A percentile compares a stretch with the other conserved stretches of the same genome.
Conservation (phyloP, 2,329 filamentous ascomycete genomes). For the Sphaerostilbella broomeana region DNA sequence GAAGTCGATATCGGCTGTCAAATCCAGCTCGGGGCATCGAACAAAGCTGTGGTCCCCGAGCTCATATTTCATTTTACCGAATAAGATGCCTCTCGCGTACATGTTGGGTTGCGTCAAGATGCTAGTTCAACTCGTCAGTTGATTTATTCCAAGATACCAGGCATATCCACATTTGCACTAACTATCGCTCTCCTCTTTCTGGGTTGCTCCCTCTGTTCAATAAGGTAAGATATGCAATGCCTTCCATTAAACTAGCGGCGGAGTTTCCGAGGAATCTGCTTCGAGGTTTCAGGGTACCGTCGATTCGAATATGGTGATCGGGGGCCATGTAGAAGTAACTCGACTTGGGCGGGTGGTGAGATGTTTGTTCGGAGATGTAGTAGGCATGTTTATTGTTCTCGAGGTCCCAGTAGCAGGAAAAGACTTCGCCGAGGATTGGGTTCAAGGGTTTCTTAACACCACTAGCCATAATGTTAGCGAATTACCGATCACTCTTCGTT, state of each 20-base stretch:
- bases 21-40: slow-evolving; percentile 77
- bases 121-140: slow-evolving; percentile 36
- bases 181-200: slow-evolving; percentile 78
- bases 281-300: slow-evolving; percentile 88
- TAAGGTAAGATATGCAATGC: slow-evolving; percentile 78
- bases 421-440: slow-evolving; percentile 90
- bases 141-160: slow-evolving; percentile 9
- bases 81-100: slow-evolving; percentile 94
- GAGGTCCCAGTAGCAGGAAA: slow-evolving; percentile 93
- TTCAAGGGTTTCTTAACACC: slow-evolving; percentile 98
- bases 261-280: slow-evolving; percentile 97
- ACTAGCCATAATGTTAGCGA: slow-evolving; percentile 40
- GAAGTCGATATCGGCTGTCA: slow-evolving; percentile 91
- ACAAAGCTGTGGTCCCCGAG: slow-evolving; percentile 94
- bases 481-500: slow-evolving; percentile 3
- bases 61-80: slow-evolving; percentile 99
- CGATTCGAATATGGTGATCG: slow-evolving; percentile 87
- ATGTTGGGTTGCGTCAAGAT: slow-evolving; percentile 97
- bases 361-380: slow-evolving; percentile 96
- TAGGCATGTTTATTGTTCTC: slow-evolving; percentile 78
- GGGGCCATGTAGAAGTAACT: slow-evolving; percentile 99
- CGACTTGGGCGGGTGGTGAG: slow-evolving; percentile 95
- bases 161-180: slow-evolving; percentile 30
- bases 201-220: slow-evolving; percentile 66
- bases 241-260: slow-evolving; percentile 96